Evolutionary conservation across 345 rosid species (phyloP).

Genomic region (Fremontodendron californicum): DNA sequence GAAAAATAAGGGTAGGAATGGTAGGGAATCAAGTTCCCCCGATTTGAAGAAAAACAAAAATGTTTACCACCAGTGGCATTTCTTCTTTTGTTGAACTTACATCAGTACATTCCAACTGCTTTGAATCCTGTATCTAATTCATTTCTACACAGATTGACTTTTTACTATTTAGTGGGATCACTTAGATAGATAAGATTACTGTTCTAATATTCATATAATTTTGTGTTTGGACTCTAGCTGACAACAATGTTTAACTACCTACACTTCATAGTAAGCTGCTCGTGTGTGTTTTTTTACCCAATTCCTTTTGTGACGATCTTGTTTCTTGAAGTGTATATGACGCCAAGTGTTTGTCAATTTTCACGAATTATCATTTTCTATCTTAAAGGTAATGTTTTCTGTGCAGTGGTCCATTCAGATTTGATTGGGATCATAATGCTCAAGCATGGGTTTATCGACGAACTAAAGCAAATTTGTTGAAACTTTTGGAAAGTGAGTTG

Average conservation of each 20-base stretch:
- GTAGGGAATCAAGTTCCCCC: not conserved
- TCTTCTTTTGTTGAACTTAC: not conserved
- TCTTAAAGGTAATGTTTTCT: not conserved
- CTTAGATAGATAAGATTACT: not conserved
- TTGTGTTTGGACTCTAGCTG: not conserved
- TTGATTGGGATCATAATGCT: conserved; percentile 75
- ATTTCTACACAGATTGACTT: not conserved
- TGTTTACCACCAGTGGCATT: not conserved
- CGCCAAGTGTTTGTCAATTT: not conserved
- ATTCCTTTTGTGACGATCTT: not conserved
- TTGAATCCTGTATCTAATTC: not conserved
- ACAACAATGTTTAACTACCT: not conserved
- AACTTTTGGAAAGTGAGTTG: conserved; percentile 66
- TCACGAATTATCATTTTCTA: not conserved
- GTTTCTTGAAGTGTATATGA: not conserved
- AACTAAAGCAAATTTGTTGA: conserved; percentile 54
- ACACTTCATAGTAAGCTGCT: not conserved
- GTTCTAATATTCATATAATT: not conserved
- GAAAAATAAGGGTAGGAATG: not conserved
- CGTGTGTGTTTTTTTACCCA: not conserved
- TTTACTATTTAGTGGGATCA: not conserved
- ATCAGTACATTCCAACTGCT: not conserved
- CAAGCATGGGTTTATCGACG: conserved; percentile 77
- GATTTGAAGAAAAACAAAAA: not conserved
- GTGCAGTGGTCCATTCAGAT: conserved; percentile 82